Evolutionary conservation across 2,329 filamentous ascomycete species (phyloP), one percentile per base, ranked within the genome.

Genomic region (Stachybotrys chlorohalonatus): DNA sequence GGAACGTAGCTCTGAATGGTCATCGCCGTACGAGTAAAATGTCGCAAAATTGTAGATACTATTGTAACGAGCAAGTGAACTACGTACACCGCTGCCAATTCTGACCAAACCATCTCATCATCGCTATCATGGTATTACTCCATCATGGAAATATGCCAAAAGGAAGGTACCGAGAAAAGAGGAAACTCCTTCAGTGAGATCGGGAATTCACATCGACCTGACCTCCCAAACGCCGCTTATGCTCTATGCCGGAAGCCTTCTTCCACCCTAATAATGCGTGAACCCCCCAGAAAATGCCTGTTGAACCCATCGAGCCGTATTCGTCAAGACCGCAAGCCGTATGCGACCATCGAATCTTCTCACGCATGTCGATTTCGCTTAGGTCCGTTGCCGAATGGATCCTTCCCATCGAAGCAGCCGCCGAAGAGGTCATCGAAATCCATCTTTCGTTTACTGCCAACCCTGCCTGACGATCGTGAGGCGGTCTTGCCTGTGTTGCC

Each of bases 371-470:
- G 73, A 53, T 70, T 75, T 55, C 81, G 71, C 66, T 84, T 84
- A 47, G 72, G 70, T 42, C 69, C 68, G 32, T 70, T 72, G 13
- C 76, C 74, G 59, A 79, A 79, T 39, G 75, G 67, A 57, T 89
- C 86, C 64, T 86, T 86, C 48, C 81, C 81, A 56, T 79, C 79
- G 52, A 87, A 68, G 59, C 82, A 83, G 53, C 83, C 82, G 7
- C 90, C 87, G 65, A 91, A 91, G 53, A 90, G 84, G 63, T 92
- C 88, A 30, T 83, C 82, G 63, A 89, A 80, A 62, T 88, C 86
- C 61, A 89, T 79, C 62, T 87, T 82, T 47, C 88, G 80, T 69
- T 93, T 93, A 61, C 83, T 79, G 1, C 88, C 88, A 8, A 86
- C 82, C 7, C 82, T 75, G 59, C 68, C 62, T 16, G 62, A 62